phyloP scores from a whole-genome alignment of 1,139 yeast species.

The Magnusiomyces suaveolens region DNA sequence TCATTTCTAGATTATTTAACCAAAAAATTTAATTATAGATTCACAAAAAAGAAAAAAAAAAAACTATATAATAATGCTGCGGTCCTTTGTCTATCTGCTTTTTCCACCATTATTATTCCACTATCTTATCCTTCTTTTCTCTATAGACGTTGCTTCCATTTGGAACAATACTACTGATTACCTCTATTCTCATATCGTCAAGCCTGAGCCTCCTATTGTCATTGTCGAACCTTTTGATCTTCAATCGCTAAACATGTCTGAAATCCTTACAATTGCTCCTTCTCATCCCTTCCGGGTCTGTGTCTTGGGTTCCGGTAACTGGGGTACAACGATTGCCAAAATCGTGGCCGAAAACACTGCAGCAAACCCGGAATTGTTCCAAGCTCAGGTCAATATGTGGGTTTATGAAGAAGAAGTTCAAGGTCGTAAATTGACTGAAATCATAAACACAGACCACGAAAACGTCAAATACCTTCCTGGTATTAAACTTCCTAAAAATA shows the following conservation, averaged over 20 bases:
- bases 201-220: too few species aligned
- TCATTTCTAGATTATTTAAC: too few species aligned
- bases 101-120: too few species aligned
- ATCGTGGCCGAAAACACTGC: slow-evolving; percentile 78
- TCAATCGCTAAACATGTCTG: not conserved
- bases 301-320: slow-evolving; percentile 39
- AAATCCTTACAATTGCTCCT: not conserved
- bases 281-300: slow-evolving; percentile 26
- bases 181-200: too few species aligned
- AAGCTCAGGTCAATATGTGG: slow-evolving; percentile 79
- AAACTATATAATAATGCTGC: too few species aligned
- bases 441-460: slow-evolving; percentile 77
- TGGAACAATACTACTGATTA: too few species aligned
- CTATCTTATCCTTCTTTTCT: too few species aligned
- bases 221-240: too few species aligned
- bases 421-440: slow-evolving; percentile 69
- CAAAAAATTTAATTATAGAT: too few species aligned
- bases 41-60: too few species aligned
- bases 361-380: slow-evolving; percentile 59
- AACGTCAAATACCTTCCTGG: slow-evolving; percentile 80
- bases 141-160: too few species aligned
- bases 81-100: too few species aligned
- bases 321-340: slow-evolving; percentile 94
- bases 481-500: slow-evolving; percentile 66
- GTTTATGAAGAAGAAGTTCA: slow-evolving; percentile 66